phyloP scores from a whole-genome alignment of 225 moss, liverwort and hornwort species.

The Antitrichia curtipendula region DNA sequence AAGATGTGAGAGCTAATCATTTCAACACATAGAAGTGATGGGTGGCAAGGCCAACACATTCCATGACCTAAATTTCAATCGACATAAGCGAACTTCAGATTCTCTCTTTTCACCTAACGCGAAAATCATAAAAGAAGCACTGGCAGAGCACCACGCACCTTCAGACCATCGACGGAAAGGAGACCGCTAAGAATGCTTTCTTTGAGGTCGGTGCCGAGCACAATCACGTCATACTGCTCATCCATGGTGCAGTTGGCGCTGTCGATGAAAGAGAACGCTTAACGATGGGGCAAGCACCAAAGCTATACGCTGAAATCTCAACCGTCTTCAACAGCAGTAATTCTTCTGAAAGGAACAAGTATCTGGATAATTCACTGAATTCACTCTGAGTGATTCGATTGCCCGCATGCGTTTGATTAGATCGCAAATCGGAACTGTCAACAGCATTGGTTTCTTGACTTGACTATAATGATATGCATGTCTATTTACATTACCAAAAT shows the following conservation, averaged over 20 bases:
- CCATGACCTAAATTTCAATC: neutral
- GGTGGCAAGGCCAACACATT: neutral
- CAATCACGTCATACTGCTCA: conserved; percentile 79
- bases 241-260: conserved; percentile 20
- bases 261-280: neutral
- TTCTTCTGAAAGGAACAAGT: neutral
- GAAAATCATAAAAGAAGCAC: neutral
- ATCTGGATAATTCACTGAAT: neutral
- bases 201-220: conserved; percentile 72
- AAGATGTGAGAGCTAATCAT: neutral
- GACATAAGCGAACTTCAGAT: neutral
- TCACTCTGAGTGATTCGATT: neutral
- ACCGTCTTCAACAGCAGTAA: neutral
- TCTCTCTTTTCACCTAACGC: neutral
- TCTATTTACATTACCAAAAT: neutral
- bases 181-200: conserved; percentile 72
- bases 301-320: neutral
- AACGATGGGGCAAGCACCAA: neutral
- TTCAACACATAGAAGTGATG: neutral
- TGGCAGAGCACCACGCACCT: conserved; percentile 19
- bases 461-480: neutral
- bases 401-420: neutral
- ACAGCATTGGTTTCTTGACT: neutral
- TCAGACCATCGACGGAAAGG: conserved; percentile 64
- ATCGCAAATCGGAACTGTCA: neutral